phyloP scores from a whole-genome alignment of 2,329 filamentous ascomycete genomes.

The Ophiostoma sp. region DNA sequence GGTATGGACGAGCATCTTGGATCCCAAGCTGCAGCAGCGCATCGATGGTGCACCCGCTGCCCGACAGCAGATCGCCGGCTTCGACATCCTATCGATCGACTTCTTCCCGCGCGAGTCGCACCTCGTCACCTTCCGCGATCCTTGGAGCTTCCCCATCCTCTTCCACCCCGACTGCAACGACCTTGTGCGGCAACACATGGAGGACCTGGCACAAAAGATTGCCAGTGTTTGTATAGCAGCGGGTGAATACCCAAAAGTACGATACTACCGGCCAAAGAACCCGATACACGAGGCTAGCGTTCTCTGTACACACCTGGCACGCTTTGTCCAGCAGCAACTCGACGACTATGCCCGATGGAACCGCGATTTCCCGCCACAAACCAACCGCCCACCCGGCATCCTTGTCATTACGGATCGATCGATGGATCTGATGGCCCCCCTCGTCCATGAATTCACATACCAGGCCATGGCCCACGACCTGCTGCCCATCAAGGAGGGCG shows the following conservation, averaged over 20 bases:
- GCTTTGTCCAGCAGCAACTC: constrained; percentile 87
- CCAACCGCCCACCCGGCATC: constrained; percentile 74
- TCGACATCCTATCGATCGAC: constrained; percentile 81
- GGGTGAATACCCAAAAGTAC: constrained; percentile 91
- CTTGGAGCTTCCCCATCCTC: constrained; percentile 90
- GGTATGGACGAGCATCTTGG: constrained; percentile 80
- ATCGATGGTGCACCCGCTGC: constrained; percentile 71
- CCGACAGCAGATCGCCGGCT: constrained; percentile 73
- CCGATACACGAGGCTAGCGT: constrained; percentile 84
- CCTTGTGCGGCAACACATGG: constrained; percentile 79
- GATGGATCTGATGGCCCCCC: constrained; percentile 85
- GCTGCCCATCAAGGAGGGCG: constrained; percentile 80
- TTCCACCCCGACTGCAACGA: constrained; percentile 89
- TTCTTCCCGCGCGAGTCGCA: constrained; percentile 91
- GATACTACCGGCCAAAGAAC: constrained; percentile 78
- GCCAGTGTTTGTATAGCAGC: constrained; percentile 84
- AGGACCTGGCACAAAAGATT: constrained; percentile 84
- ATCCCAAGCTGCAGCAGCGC: constrained; percentile 67
- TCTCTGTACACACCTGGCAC: constrained; percentile 81
- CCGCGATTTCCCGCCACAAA: constrained; percentile 78
- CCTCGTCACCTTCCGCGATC: constrained; percentile 86
- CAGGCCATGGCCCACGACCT: constrained; percentile 98
- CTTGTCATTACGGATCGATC: constrained; percentile 87
- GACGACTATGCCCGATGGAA: constrained; percentile 87
- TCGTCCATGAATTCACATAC: constrained; percentile 96